phyloP scores from a whole-genome alignment of 2,329 filamentous ascomycete genomes.

The Diaporthe velutina region DNA sequence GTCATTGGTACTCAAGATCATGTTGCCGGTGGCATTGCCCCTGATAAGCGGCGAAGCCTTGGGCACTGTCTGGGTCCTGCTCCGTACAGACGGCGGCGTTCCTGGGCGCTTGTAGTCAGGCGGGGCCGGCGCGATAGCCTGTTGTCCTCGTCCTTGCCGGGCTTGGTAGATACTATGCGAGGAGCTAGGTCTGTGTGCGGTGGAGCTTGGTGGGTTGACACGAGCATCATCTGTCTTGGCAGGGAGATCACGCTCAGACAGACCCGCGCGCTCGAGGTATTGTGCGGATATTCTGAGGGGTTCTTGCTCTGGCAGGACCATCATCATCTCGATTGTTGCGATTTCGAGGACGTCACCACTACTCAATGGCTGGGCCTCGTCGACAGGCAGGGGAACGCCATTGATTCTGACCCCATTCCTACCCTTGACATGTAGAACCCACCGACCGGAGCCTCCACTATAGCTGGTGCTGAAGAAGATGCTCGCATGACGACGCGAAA shows the following conservation, averaged over 20 bases:
- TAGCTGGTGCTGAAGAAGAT: conserved; percentile 78
- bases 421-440: conserved; percentile 89
- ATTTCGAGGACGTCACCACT: conserved; percentile 95
- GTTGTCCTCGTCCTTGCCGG: conserved; percentile 51
- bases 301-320: conserved; percentile 84
- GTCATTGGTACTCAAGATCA: conserved; percentile 64
- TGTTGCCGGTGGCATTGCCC: conserved; percentile 50
- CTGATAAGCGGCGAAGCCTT: conserved; percentile 56
- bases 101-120: conserved; percentile 71
- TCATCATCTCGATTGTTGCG: conserved; percentile 97
- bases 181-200: conserved; percentile 45
- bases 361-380: conserved; percentile 74
- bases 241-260: conserved; percentile 52
- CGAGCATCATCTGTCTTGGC: conserved; percentile 35
- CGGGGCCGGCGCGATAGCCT: conserved; percentile 71
- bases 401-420: conserved; percentile 93
- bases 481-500: conserved; percentile 81
- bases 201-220: conserved; percentile 27
- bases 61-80: conserved; percentile 47
- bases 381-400: conserved; percentile 76
- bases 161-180: conserved; percentile 43
- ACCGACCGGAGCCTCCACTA: conserved; percentile 76
- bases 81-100: conserved; percentile 67
- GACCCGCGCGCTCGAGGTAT: conserved; percentile 77
- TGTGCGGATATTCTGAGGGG: conserved; percentile 76